Percentiles rank a stretch among this genome's conserved stretches.
Evolutionary conservation across 306 rosid species (phyloP).

Genomic region (Pterocarpus santalinus): DNA sequence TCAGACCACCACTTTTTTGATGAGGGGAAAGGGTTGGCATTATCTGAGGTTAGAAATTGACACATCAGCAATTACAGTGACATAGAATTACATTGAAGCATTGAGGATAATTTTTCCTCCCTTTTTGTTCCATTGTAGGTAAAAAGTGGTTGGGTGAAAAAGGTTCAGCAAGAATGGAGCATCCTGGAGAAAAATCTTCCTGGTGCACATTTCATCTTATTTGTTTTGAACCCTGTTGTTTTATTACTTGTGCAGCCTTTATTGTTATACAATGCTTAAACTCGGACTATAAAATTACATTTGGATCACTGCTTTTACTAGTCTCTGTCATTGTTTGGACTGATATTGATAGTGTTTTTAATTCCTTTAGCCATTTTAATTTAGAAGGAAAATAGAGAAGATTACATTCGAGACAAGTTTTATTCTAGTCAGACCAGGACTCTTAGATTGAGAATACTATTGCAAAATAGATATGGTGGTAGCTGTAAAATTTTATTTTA

Average conservation of each 20-base stretch:
- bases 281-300: slow-evolving; percentile 21
- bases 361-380: slow-evolving; percentile 25
- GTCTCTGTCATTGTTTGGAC: slow-evolving; percentile 20
- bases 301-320: neutral
- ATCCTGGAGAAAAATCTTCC: slow-evolving; percentile 86
- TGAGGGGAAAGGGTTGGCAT: slow-evolving; percentile 58
- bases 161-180: slow-evolving; percentile 95
- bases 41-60: slow-evolving; percentile 75
- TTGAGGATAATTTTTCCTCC: slow-evolving; percentile 31
- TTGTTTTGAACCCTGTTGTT: slow-evolving; percentile 19
- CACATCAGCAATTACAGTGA: slow-evolving; percentile 13
- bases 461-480: slow-evolving; percentile 4
- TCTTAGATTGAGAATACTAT: slow-evolving; percentile 8
- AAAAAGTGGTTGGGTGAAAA: slow-evolving; percentile 82
- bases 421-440: slow-evolving; percentile 11
- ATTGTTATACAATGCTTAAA: slow-evolving; percentile 18
- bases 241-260: slow-evolving; percentile 22
- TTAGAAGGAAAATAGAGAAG: slow-evolving; percentile 26
- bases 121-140: slow-evolving; percentile 53
- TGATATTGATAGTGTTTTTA: neutral
- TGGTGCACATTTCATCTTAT: slow-evolving; percentile 61
- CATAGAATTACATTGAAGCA: slow-evolving; percentile 5
- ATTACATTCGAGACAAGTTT: slow-evolving; percentile 9
- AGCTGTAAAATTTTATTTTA: neutral
- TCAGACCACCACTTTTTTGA: slow-evolving; percentile 80